These are phyloP conservation scores for Plasmodium falciparum DNA, from an alignment of 169 alveolate genomes.

Conservation along the genomic window DNA sequence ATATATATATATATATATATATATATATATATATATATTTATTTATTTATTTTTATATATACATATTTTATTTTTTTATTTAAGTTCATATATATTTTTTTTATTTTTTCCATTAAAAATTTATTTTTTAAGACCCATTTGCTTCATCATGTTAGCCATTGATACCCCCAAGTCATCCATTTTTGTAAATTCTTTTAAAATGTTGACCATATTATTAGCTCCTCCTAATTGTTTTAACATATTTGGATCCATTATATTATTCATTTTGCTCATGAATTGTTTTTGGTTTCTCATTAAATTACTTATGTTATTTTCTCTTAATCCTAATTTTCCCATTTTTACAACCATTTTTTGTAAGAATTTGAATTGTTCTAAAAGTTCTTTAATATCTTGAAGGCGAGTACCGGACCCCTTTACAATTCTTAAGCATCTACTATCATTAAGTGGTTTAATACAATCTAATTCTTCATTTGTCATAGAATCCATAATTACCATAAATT, in stretches of 20 bases:
- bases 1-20: not conserved
- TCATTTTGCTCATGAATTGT: conserved; percentile 95
- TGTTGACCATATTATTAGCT: conserved; percentile 93
- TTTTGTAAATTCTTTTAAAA: conserved; percentile 91
- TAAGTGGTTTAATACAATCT: conserved; percentile 93
- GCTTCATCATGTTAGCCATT: conserved; percentile 77
- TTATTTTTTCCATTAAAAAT: not conserved
- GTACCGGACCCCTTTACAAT: conserved; percentile 98
- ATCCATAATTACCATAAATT: conserved; percentile 97
- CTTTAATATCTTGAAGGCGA: conserved; percentile 91
- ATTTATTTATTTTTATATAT: not conserved
- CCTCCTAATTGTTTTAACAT: conserved; percentile 98
- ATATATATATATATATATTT: not conserved
- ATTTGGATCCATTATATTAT: conserved; percentile 96
- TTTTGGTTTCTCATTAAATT: conserved; percentile 95
- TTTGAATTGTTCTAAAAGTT: conserved; percentile 96
- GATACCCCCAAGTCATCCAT: conserved; percentile 76
- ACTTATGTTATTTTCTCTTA: conserved; percentile 92
- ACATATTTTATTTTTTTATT: not conserved
- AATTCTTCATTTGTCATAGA: conserved; percentile 97
- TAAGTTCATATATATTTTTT: not conserved
- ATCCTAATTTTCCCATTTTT: conserved; percentile 96
- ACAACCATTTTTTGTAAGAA: conserved; percentile 96
- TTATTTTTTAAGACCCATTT: conserved; percentile 75
- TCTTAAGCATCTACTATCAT: conserved; percentile 92